Percentiles rank a stretch among this genome's conserved stretches.
Evolutionary conservation across 345 rosid species (phyloP).

Genomic region (Hibiscus syriacus): DNA sequence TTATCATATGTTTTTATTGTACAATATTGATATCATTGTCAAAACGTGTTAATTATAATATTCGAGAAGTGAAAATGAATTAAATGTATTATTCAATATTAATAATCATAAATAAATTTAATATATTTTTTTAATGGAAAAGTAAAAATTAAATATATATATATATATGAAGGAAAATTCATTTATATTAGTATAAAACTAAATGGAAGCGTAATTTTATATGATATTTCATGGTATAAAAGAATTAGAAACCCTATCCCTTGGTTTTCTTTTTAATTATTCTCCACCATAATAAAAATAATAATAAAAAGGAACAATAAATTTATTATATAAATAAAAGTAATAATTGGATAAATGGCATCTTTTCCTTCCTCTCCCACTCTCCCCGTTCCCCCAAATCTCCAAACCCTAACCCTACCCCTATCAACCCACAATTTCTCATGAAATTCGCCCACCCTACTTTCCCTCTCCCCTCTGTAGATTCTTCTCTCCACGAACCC

Average conservation of each 20-base stretch:
- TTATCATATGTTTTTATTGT: too few relatives aligned
- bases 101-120: too few relatives aligned
- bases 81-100: too few relatives aligned
- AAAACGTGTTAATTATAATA: too few relatives aligned
- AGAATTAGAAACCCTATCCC: background rate
- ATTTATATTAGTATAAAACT: too few relatives aligned
- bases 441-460: slow-evolving; percentile 12
- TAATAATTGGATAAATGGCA: background rate
- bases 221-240: too few relatives aligned
- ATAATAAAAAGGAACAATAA: background rate
- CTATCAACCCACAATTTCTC: background rate
- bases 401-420: slow-evolving; percentile 11
- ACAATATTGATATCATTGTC: too few relatives aligned
- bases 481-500: slow-evolving; percentile 2
- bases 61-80: too few relatives aligned
- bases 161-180: too few relatives aligned
- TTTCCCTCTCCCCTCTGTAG: background rate
- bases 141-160: too few relatives aligned
- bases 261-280: background rate
- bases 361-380: background rate
- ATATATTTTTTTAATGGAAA: too few relatives aligned
- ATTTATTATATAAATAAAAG: background rate
- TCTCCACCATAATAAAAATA: background rate
- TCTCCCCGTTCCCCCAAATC: background rate
- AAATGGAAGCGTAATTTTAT: too few relatives aligned